These are phyloP conservation scores for Globisporangium takayamanum DNA, from an alignment of 352 stramenopile species.

Conservation along the genomic window DNA sequence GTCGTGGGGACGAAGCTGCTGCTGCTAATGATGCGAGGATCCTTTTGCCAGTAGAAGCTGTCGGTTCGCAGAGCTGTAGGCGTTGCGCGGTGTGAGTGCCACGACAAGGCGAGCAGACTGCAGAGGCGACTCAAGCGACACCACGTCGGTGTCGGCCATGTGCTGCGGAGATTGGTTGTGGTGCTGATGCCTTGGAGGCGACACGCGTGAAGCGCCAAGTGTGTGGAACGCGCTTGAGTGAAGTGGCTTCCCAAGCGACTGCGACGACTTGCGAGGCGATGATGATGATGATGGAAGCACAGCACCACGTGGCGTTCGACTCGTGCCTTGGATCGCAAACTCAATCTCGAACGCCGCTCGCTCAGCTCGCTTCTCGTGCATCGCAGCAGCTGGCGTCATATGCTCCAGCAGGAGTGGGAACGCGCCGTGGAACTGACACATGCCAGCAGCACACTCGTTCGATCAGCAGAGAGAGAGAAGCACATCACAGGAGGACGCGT, in stretches of 20 bases:
- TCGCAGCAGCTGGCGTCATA: conserved; percentile 19
- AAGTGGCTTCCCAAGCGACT: conserved; percentile 3
- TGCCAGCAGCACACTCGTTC: too few species aligned
- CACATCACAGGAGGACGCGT: background rate
- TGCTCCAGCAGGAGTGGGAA: conserved; percentile 40
- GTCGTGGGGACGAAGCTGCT: background rate
- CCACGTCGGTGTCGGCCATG: background rate
- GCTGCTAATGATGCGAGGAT: background rate
- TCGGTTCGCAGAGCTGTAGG: conserved; percentile 36
- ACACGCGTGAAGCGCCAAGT: background rate
- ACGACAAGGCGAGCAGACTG: conserved; percentile 26
- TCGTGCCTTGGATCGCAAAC: conserved; percentile 22
- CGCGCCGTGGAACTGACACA: conserved; percentile 31
- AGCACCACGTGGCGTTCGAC: background rate
- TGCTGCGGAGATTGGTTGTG: background rate
- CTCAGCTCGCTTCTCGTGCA: conserved; percentile 20
- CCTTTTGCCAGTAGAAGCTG: conserved; percentile 25
- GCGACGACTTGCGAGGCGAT: background rate
- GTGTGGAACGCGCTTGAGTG: background rate
- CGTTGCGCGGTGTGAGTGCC: conserved; percentile 38
- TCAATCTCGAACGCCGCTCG: conserved; percentile 18
- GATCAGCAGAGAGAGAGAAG: background rate
- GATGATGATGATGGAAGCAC: background rate
- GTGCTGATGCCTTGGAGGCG: background rate
- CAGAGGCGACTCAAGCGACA: conserved; percentile 9